These are phyloP conservation scores for Colletotrichum simmondsii DNA, from an alignment of 2,329 filamentous ascomycete genomes.

Conservation along the genomic window DNA sequence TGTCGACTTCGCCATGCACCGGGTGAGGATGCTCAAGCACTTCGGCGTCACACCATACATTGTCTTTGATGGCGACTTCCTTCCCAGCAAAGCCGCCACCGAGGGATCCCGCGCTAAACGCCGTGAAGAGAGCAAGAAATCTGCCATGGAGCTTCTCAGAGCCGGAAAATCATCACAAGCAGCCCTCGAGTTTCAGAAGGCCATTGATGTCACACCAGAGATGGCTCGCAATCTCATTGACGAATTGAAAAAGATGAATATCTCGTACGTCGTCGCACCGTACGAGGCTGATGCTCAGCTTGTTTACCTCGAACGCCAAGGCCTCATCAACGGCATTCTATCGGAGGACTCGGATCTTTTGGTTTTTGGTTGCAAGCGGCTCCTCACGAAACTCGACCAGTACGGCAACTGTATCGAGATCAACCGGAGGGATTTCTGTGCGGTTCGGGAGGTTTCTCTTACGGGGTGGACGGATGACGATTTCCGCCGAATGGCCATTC, in stretches of 20 bases:
- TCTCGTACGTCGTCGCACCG: conserved; percentile 92
- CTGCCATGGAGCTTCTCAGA: conserved; percentile 82
- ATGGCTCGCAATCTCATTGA: conserved; percentile 96
- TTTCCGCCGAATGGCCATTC: conserved; percentile 94
- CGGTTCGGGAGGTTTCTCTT: conserved; percentile 87
- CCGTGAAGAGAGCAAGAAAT: conserved; percentile 79
- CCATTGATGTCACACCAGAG: conserved; percentile 93
- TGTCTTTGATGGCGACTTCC: conserved; percentile 94
- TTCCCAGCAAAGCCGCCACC: conserved; percentile 92
- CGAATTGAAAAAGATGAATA: conserved; percentile 81
- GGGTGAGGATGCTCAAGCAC: conserved; percentile 92
- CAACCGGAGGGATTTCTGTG: conserved; percentile 87
- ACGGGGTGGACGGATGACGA: conserved; percentile 92
- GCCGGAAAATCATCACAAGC: conserved; percentile 86
- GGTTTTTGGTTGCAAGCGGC: conserved; percentile 90
- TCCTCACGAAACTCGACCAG: conserved; percentile 94
- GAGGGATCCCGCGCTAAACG: conserved; percentile 81
- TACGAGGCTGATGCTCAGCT: conserved; percentile 99
- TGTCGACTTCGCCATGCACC: conserved; percentile 89
- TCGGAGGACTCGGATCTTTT: conserved; percentile 97
- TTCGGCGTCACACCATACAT: conserved; percentile 95
- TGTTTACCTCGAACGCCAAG: conserved; percentile 89
- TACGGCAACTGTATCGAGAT: conserved; percentile 95
- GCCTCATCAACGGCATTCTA: conserved; percentile 86
- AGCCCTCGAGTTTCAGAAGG: conserved; percentile 89